These are phyloP conservation scores for Lasiodiplodia citricola DNA, from an alignment of 2,329 filamentous ascomycete genomes.

Conservation along the genomic window DNA sequence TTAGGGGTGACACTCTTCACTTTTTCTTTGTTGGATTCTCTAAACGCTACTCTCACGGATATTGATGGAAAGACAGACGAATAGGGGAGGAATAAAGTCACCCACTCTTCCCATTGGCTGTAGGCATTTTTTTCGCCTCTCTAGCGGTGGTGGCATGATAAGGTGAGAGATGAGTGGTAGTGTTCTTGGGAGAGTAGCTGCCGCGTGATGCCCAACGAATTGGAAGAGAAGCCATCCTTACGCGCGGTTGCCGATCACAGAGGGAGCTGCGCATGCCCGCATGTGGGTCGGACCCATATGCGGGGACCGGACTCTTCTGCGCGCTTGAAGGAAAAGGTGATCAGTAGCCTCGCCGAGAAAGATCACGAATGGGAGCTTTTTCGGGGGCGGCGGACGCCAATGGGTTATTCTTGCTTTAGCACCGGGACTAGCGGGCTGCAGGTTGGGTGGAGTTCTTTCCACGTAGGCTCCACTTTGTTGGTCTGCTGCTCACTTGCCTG, in stretches of 20 bases:
- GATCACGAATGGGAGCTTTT: not conserved
- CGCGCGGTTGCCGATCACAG: not conserved
- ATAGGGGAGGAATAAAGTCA: slow-evolving; percentile 2
- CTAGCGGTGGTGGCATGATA: not conserved
- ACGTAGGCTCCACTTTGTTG: not conserved
- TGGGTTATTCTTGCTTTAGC: not conserved
- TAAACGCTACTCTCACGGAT: slow-evolving; percentile 42
- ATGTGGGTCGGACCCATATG: not conserved
- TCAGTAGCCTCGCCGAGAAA: not conserved
- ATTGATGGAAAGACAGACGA: slow-evolving; percentile 24
- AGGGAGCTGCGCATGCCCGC: not conserved
- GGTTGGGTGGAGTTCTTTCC: not conserved
- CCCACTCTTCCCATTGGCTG: not conserved
- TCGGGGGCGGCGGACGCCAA: not conserved
- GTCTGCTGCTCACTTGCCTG: not conserved
- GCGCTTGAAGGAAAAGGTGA: not conserved
- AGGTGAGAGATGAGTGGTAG: not conserved
- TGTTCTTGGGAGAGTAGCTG: not conserved
- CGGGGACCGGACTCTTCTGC: not conserved
- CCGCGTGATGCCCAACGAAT: not conserved
- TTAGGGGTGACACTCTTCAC: not conserved
- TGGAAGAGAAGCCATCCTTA: not conserved
- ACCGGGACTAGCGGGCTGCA: not conserved
- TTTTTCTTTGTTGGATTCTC: not conserved
- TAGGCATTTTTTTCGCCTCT: not conserved